phyloP scores from a whole-genome alignment of 345 rosid species.

The Isatis tinctoria region DNA sequence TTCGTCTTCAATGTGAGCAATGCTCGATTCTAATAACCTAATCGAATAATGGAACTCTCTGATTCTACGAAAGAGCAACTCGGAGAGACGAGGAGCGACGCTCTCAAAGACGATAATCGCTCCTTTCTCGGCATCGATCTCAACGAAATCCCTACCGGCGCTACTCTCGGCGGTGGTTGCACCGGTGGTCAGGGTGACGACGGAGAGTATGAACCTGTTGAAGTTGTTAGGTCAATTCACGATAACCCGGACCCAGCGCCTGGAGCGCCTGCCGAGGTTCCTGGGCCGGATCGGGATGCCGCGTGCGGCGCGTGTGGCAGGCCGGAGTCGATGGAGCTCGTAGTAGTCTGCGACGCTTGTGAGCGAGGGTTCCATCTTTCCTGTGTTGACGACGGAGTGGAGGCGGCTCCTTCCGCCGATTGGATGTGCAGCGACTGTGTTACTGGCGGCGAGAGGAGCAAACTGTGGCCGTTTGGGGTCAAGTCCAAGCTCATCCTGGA shows the following conservation, averaged over 20 bases:
- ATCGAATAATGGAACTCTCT: conserved; percentile 44
- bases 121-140: conserved; percentile 87
- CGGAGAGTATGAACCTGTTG: conserved; percentile 42
- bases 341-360: conserved; percentile 87
- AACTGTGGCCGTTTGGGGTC: conserved; percentile 81
- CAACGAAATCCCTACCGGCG: conserved; percentile 86
- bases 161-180: conserved; percentile 34
- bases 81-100: conserved; percentile 17
- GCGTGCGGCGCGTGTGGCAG: conserved; percentile 58
- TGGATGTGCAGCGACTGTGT: conserved; percentile 79
- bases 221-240: conserved; percentile 57
- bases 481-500: conserved; percentile 70
- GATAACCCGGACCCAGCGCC: conserved; percentile 61
- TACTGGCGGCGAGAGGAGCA: conserved; percentile 55
- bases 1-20: conserved; percentile 24
- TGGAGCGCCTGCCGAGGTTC: conserved; percentile 47
- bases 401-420: conserved; percentile 39
- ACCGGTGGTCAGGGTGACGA: conserved; percentile 11
- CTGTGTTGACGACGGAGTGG: conserved; percentile 37
- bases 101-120: conserved; percentile 43
- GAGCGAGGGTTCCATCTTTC: conserved; percentile 76
- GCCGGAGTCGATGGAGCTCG: conserved; percentile 41
- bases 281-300: conserved; percentile 30
- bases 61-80: conserved; percentile 34
- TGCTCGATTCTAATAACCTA: conserved; percentile 31